A percentile compares a stretch with the other conserved stretches of the same genome.
Conservation (phyloP, 1,284 basidiomycete species). For the Singerocomus rubriflavus region DNA sequence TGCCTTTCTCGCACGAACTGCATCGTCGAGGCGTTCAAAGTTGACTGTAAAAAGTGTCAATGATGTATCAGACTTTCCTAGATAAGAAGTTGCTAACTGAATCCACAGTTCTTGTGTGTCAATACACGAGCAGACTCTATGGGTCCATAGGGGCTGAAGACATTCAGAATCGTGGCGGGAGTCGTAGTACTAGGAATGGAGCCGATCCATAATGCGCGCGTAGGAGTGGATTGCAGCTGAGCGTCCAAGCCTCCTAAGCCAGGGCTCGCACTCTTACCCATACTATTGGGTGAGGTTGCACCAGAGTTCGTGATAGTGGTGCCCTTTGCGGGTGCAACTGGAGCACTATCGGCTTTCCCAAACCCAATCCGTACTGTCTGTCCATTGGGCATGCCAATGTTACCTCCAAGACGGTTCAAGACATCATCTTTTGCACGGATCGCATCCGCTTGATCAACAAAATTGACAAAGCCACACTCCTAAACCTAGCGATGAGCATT, state of each 20-base stretch:
- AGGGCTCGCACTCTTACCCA: conserved; percentile 49
- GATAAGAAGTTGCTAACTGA: conserved; percentile 55
- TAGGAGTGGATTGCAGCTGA: conserved; percentile 84
- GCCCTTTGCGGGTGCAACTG: conserved; percentile 81
- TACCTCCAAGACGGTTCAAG: conserved; percentile 88
- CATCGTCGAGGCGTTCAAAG: conserved; percentile 96
- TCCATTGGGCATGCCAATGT: conserved; percentile 90
- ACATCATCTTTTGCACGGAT: conserved; percentile 96
- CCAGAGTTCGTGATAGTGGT: conserved; percentile 58
- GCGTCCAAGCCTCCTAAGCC: conserved; percentile 68
- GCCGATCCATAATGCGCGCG: conserved; percentile 93
- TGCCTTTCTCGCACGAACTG: conserved; percentile 90
- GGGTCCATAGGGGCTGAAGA: conserved; percentile 94
- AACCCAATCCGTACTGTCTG: conserved; percentile 96
- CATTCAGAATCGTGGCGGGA: conserved; percentile 86
- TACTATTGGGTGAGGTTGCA: conserved; percentile 58
- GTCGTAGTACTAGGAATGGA: conserved; percentile 93
- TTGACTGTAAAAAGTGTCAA: conserved; percentile 59
- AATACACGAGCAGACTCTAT: conserved; percentile 95
- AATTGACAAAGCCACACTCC: conserved; percentile 99
- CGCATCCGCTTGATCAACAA: conserved; percentile 91
- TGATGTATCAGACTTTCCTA: not conserved
- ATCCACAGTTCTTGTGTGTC: conserved; percentile 96
- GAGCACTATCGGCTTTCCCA: conserved; percentile 94
- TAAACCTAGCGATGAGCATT: conserved; percentile 32